A percentile compares a stretch with the other conserved stretches of the same genome.
These are phyloP conservation scores for Fragaria nilgerrensis DNA, from an alignment of 306 rosid species.

Conservation along the genomic window DNA sequence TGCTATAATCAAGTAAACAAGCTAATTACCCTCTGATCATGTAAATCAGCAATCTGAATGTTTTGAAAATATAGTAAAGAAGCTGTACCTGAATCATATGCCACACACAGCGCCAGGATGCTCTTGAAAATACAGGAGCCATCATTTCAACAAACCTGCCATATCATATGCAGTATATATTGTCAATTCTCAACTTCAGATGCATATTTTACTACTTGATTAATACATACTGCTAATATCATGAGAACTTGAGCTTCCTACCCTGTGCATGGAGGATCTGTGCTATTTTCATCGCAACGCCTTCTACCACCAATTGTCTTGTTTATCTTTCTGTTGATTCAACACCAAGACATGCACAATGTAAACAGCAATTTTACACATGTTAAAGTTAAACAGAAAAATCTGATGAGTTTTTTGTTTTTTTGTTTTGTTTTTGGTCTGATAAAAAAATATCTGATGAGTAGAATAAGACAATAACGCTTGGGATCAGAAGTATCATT, in stretches of 20 bases:
- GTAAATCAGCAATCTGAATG: not conserved
- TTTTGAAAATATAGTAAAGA: not conserved
- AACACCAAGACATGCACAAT: not conserved
- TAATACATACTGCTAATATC: not conserved
- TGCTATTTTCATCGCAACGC: conserved; percentile 58
- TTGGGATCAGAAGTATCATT: not conserved
- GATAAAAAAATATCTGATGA: not conserved
- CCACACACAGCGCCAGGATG: conserved; percentile 51
- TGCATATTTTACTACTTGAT: not conserved
- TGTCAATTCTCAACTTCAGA: not conserved
- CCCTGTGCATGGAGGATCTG: conserved; percentile 84
- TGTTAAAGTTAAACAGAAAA: not conserved
- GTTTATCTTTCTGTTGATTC: conserved; percentile 55
- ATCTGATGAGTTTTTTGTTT: not conserved
- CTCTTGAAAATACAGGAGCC: conserved; percentile 49
- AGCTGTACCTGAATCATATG: conserved; percentile 44
- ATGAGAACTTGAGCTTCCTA: conserved; percentile 21
- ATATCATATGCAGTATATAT: not conserved
- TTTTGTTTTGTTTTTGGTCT: no score
- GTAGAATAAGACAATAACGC: not conserved
- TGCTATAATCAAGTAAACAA: not conserved
- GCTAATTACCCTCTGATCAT: not conserved
- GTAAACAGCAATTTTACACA: not conserved
- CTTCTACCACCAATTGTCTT: conserved; percentile 50
- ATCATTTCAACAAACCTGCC: conserved; percentile 52